Evolutionary conservation across 257 asterid species (phyloP).

Genomic region (Solanum chiquidenum): DNA sequence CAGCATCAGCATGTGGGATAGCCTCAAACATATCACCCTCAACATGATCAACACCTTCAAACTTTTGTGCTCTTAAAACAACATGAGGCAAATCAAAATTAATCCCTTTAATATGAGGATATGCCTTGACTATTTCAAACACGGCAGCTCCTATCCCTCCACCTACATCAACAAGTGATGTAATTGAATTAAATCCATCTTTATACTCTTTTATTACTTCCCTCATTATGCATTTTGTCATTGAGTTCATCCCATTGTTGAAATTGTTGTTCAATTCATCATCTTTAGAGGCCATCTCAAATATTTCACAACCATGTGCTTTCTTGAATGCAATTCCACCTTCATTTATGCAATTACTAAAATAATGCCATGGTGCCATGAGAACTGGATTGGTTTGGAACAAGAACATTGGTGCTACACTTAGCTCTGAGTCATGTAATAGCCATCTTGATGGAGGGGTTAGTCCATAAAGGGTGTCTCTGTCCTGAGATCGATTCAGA

Average conservation of each 20-base stretch:
- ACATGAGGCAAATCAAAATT: conserved; percentile 10
- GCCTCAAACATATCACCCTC: conserved; percentile 4
- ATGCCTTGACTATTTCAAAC: background rate
- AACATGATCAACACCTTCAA: background rate
- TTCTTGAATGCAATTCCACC: background rate
- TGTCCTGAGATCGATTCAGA: background rate
- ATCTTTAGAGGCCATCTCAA: background rate
- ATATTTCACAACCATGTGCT: background rate
- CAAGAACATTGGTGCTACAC: background rate
- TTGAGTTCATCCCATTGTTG: no score
- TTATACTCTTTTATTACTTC: background rate
- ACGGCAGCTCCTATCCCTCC: background rate
- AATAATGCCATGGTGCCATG: background rate
- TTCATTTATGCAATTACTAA: background rate
- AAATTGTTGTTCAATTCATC: no score
- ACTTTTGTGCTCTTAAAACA: background rate
- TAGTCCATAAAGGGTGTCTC: background rate
- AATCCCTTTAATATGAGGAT: background rate
- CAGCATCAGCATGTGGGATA: background rate
- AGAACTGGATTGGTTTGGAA: background rate
- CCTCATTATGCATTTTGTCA: background rate
- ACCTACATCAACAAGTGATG: background rate
- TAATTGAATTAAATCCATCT: background rate
- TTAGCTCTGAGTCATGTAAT: background rate
- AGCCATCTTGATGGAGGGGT: conserved; percentile 1